Conservation (phyloP, 306 rosid genomes). For the Vicia faba region DNA sequence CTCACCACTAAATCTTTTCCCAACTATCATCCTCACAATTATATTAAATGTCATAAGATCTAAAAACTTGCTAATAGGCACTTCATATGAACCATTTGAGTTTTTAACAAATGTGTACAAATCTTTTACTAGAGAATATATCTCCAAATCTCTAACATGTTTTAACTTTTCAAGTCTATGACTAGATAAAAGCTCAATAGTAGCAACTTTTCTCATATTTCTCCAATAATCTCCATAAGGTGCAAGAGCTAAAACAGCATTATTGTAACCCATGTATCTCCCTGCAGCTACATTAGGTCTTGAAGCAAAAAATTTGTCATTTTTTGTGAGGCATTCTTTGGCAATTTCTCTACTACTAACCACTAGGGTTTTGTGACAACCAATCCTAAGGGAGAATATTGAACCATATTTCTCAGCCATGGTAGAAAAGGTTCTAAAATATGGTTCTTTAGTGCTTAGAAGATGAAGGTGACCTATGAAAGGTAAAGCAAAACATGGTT, state of each 20-base stretch:
- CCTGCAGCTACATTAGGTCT: slow-evolving; percentile 41
- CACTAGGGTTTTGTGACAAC: slow-evolving; percentile 37
- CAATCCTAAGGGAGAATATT: slow-evolving; percentile 41
- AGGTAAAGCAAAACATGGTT: slow-evolving; percentile 45
- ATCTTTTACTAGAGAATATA: slow-evolving; percentile 42
- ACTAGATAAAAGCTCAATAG: slow-evolving; percentile 41
- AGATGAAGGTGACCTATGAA: slow-evolving; percentile 56
- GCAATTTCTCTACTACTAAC: slow-evolving; percentile 46
- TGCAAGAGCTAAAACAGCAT: slow-evolving; percentile 52
- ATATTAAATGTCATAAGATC: slow-evolving; percentile 59
- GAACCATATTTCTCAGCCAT: slow-evolving; percentile 48
- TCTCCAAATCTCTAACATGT: slow-evolving; percentile 47
- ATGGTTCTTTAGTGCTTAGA: slow-evolving; percentile 28
- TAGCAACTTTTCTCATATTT: slow-evolving; percentile 50
- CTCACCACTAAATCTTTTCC: slow-evolving; percentile 49
- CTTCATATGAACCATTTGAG: not conserved
- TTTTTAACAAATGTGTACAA: slow-evolving; percentile 31
- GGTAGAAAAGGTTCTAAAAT: slow-evolving; percentile 37
- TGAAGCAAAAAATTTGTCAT: slow-evolving; percentile 48
- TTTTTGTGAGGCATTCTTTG: slow-evolving; percentile 42
- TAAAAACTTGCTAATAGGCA: slow-evolving; percentile 43
- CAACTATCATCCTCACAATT: slow-evolving; percentile 47
- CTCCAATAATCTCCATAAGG: slow-evolving; percentile 74
- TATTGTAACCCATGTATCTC: slow-evolving; percentile 46
- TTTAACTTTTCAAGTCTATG: slow-evolving; percentile 44